phyloP scores from a whole-genome alignment of 1,284 basidiomycete genomes.

The Rhodotorula mucilaginosa region DNA sequence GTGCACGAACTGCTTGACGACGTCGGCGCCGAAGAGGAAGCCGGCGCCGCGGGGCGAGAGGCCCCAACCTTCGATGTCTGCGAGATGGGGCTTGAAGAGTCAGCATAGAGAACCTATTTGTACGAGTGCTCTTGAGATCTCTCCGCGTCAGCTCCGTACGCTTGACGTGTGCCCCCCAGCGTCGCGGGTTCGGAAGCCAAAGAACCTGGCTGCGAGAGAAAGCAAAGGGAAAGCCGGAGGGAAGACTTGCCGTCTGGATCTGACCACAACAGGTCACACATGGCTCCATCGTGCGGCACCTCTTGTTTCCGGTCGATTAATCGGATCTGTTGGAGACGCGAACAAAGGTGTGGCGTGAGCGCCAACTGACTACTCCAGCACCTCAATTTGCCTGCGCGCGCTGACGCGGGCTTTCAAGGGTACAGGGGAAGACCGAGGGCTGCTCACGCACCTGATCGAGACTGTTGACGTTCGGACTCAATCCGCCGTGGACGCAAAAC shows the following conservation, averaged over 20 bases:
- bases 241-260: slow-evolving; percentile 80
- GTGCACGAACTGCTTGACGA: slow-evolving; percentile 84
- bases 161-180: background rate
- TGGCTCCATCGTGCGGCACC: slow-evolving; percentile 97
- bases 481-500: slow-evolving; percentile 86
- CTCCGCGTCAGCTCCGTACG: background rate
- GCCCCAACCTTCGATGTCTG: slow-evolving; percentile 88
- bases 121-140: too few species aligned
- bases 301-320: slow-evolving; percentile 95
- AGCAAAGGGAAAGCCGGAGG: background rate
- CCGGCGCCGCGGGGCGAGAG: slow-evolving; percentile 95
- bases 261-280: slow-evolving; percentile 98
- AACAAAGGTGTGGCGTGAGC: too few species aligned
- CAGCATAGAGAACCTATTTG: background rate
- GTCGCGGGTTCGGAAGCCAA: too few species aligned
- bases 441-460: slow-evolving; percentile 73
- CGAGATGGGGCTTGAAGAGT: slow-evolving; percentile 42
- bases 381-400: background rate
- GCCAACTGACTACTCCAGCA: too few species aligned
- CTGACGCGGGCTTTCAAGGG: too few species aligned
- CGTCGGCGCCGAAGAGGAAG: slow-evolving; percentile 90
- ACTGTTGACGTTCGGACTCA: slow-evolving; percentile 78
- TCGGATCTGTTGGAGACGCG: slow-evolving; percentile 66
- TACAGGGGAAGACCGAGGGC: too few species aligned
- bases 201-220: slow-evolving; percentile 1